Base-by-base conservation (phyloP, 2,329 filamentous ascomycete species). In the Fusarium zealandicum region DNA sequence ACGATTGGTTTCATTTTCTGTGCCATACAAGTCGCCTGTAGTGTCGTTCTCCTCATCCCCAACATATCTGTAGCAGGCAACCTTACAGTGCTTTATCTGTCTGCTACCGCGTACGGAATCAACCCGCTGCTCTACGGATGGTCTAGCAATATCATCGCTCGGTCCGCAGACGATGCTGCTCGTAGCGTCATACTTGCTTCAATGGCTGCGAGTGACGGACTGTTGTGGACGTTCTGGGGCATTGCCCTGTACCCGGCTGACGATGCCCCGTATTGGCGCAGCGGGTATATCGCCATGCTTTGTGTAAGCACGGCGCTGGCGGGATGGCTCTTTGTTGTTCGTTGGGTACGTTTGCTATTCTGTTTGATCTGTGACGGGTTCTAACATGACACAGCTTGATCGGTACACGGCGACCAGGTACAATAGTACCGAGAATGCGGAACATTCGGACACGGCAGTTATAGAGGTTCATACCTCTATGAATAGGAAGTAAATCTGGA, bases 141-240 rank as follows among this genome's bases (percentile, higher is more conserved):
- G 68, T 61, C 68, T 0, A 67, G 53, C 20, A 69, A 66, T 5
- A 69, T 70, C 2, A 8, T 56, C 0, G 56, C 59, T 0, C 36
- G 60, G 1, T 59, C 57, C 0, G 66, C 58, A 1, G 78, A 79
- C 13, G 76, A 79, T 42, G 75, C 76, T 1, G 67, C 69, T 0
- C 59, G 77, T 4, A 73, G 73, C 6, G 70, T 79, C 1, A 74
- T 73, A 0, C 49, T 79, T 1, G 75, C 73, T 25, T 67, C 69
- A 2, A 78, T 79, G 75, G 75, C 73, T 1, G 72, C 75, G 11
- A 70, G 70, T 8, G 71, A 73, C 14, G 72, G 70, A 6, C 63
- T 75, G 0, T 41, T 79, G 13, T 79, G 76, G 57, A 78, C 78
- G 0, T 79, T 78, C 22, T 79, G 77, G 76, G 77, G 77, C 0